Percentiles rank a stretch among this genome's conserved stretches.
Conservation (phyloP, 1,284 basidiomycete species). For the Earliella scabrosa region DNA sequence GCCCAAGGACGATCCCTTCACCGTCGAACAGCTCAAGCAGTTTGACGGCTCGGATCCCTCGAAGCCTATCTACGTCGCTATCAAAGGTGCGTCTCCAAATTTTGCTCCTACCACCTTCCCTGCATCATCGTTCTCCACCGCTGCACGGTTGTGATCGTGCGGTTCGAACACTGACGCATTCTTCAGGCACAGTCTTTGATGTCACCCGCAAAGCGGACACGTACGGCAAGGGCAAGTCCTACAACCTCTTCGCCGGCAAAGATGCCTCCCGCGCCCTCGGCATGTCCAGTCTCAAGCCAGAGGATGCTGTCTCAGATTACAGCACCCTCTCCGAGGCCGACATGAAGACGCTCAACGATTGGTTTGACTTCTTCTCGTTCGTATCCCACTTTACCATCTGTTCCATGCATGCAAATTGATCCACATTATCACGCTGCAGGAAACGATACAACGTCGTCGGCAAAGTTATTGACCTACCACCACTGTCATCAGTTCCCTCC, state of each 20-base stretch:
- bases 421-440: slow-evolving; percentile 37
- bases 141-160: not conserved
- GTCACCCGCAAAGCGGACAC: slow-evolving; percentile 83
- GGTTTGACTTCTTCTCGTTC: slow-evolving; percentile 81
- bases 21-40: slow-evolving; percentile 65
- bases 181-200: slow-evolving; percentile 80
- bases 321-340: slow-evolving; percentile 78
- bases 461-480: slow-evolving; percentile 53
- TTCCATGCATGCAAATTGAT: not conserved
- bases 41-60: slow-evolving; percentile 69
- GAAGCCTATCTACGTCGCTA: slow-evolving; percentile 85
- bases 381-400: slow-evolving; percentile 31
- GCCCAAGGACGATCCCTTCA: slow-evolving; percentile 81
- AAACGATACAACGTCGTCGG: slow-evolving; percentile 89
- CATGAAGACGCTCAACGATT: slow-evolving; percentile 87
- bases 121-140: not conserved
- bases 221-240: slow-evolving; percentile 76
- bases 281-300: slow-evolving; percentile 84
- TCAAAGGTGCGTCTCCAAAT: slow-evolving; percentile 67
- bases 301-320: slow-evolving; percentile 92
- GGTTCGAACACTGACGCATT: not conserved
- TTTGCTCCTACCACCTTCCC: not conserved
- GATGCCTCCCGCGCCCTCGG: slow-evolving; percentile 87
- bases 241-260: slow-evolving; percentile 85
- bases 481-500: not conserved